Evolutionary conservation across 768 basidiomycete species (phyloP), one percentile per base, ranked within the genome.

Genomic region (Lactarius trivialis): DNA sequence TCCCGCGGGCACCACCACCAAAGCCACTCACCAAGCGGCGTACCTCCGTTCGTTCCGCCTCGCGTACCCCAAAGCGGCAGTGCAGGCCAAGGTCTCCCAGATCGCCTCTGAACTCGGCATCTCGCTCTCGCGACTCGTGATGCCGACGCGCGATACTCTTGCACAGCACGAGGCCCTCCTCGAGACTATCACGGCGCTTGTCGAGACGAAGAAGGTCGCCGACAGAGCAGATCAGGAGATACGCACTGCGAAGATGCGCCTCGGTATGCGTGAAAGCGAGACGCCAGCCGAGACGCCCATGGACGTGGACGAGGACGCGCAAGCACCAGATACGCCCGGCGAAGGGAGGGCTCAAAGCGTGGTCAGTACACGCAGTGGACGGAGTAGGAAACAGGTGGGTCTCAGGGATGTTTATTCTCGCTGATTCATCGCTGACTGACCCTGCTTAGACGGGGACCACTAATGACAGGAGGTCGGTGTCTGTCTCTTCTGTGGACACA

Each of bases 141-240:
- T 98, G 93, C 97, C 97, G 19, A 98, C 97, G 2, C 81, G 85
- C 41, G 85, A 86, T 28, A 97, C 93, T 66, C 79, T 86, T 57
- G 78, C 81, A 56, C 83, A 82, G 67, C 77, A 94, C 21, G 93
- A 97, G 64, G 76, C 78, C 15, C 73, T 98, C 17, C 69, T 95
- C 50, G 85, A 87, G 5, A 84, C 88, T 3, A 83, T 91, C 1
- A 81, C 80, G 4, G 78, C 82, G 14, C 74, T 98, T 69, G 80
- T 96, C n/a, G 92, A 98, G 69, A 87, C 85, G 66, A 98, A 98
- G 79, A 87, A 90, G 68, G 76, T 85, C 14, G 82, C 91, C 43
- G 96, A 98, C 71, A 84, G 87, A 71, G 81, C 88, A 4, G 93
- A 96, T 21, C 87, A 89, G 69, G 96, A 98, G 67, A 85, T 93